These are phyloP conservation scores for Xerocomus brunneocitrinus DNA, from an alignment of 768 basidiomycete genomes.

Conservation along the genomic window DNA sequence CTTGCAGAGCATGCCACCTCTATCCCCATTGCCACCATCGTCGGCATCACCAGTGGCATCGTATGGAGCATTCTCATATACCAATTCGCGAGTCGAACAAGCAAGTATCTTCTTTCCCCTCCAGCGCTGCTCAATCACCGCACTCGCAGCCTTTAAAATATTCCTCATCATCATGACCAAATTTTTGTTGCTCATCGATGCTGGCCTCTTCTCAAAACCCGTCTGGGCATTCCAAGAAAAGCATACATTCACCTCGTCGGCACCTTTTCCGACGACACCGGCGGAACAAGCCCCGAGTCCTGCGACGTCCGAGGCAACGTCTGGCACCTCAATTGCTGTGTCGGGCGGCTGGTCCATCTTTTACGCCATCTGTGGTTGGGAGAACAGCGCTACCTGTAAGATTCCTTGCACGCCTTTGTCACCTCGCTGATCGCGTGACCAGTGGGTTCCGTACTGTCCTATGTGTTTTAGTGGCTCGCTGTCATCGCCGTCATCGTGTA, in stretches of 20 bases:
- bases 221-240: conserved; percentile 70
- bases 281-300: conserved; percentile 77
- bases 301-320: conserved; percentile 78
- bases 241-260: conserved; percentile 68
- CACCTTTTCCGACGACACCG: conserved; percentile 60
- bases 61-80: conserved; percentile 48
- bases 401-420: neutral
- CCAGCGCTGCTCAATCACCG: no score
- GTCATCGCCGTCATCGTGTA: conserved; percentile 63
- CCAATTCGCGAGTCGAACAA: no score
- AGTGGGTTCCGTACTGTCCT: conserved; percentile 79
- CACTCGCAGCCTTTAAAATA: no score
- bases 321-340: conserved; percentile 84
- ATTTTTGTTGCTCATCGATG: conserved; percentile 79
- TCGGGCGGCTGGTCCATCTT: conserved; percentile 81
- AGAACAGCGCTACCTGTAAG: conserved; percentile 71
- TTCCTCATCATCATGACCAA: no score
- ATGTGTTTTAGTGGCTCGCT: conserved; percentile 90
- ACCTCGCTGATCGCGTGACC: neutral
- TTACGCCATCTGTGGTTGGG: conserved; percentile 83
- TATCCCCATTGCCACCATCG: conserved; percentile 87
- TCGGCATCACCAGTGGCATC: conserved; percentile 76
- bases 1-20: conserved; percentile 76
- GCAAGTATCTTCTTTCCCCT: no score
- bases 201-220: conserved; percentile 84